Percentiles rank a stretch among this genome's conserved stretches.
Evolutionary conservation across 1,139 yeast genomes (phyloP).

Genomic region (Hanseniaspora gamundiae): DNA sequence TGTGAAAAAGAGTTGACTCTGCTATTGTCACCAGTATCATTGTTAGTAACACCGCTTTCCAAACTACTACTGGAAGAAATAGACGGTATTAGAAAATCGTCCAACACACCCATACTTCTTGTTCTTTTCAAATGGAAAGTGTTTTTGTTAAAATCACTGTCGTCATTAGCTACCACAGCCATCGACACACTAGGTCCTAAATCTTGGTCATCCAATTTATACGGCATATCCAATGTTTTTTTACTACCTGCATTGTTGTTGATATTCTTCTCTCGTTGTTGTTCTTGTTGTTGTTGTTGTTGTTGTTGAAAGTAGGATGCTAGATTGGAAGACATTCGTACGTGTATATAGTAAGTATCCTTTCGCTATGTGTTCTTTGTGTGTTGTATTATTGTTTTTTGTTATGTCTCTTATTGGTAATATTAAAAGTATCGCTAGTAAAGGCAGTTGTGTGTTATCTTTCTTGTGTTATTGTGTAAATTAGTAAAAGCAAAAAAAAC

Average conservation of each 20-base stretch:
- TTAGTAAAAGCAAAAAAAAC: too few species aligned
- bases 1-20: too few species aligned
- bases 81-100: slow-evolving; percentile 46
- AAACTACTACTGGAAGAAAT: slow-evolving; percentile 14
- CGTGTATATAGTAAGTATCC: neutral
- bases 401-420: neutral
- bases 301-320: slow-evolving; percentile 15
- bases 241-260: neutral
- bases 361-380: neutral
- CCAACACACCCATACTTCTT: slow-evolving; percentile 70
- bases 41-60: neutral
- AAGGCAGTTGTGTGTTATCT: too few species aligned
- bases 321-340: slow-evolving; percentile 17
- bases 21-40: slow-evolving; percentile 3
- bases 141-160: slow-evolving; percentile 57
- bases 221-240: slow-evolving; percentile 2
- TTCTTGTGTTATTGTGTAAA: too few species aligned
- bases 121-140: slow-evolving; percentile 74
- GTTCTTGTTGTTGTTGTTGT: neutral
- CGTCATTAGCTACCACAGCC: slow-evolving; percentile 59
- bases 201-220: slow-evolving; percentile 16
- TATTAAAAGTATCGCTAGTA: neutral
- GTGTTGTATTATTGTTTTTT: neutral
- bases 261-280: neutral
- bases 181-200: slow-evolving; percentile 29